Evolutionary conservation across 2,329 filamentous ascomycete species (phyloP), one percentile per base, ranked within the genome.

Genomic region (Exophiala phaeomuriformis): DNA sequence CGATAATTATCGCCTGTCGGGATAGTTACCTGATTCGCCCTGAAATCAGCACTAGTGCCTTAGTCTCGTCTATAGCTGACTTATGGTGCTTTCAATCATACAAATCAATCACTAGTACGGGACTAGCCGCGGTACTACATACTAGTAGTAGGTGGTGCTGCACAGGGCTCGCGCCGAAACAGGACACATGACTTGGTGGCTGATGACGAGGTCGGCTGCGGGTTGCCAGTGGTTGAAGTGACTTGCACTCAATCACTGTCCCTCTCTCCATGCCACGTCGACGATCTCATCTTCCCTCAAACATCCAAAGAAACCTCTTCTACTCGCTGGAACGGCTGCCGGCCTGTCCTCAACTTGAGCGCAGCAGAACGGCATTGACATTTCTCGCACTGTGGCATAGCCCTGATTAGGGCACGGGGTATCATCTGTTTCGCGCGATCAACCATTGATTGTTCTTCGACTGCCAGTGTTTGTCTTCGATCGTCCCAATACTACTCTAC

Each of bases 181-280:
- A 7, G n/a, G 35, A n/a, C 42, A 45, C 42, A 45, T 45, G 42
- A 45, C 42, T 45, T 33, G 42, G 5, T 10, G 31, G 42, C 29
- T 19, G 42, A 45, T 45, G 42, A 45, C 42, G 42, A 45, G n/a
- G 42, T 45, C 42, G 42, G 42, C 42, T 45, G 28, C 42, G 28
- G 5, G 12, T 27, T 12, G 46, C 44, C 30, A 29, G n/a, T 32
- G 28, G 42, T 4, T 1, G 4, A 29, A 9, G 12, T 28, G 41
- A 5, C 44, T 12, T 30, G 35, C 44, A 36, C 30, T 37, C 31
- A n/a, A 12, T 37, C 46, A 10, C 28, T n/a, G 28, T 45, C 3
- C 41, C 29, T 39, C 32, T 46, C 35, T 50, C 43, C 6, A 52
- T 53, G 54, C 54, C 54, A 56, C 54, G 50, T 56, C 49, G 30